A percentile compares a stretch with the other conserved stretches of the same genome.
Conservation (phyloP, 495 filamentous ascomycete genomes). For the Tuber umbilicatum region DNA sequence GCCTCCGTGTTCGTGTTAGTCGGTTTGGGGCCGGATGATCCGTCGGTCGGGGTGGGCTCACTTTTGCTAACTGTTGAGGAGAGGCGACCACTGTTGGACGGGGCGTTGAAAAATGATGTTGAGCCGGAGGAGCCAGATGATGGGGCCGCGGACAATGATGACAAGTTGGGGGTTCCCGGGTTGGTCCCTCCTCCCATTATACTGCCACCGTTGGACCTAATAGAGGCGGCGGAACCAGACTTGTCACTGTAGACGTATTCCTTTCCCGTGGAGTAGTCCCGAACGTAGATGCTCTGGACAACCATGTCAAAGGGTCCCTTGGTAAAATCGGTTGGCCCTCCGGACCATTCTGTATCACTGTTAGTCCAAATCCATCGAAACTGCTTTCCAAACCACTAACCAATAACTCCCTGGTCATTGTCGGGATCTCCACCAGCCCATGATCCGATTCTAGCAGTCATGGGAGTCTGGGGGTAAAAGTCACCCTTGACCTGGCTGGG, state of each 20-base stretch:
- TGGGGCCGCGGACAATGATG: conserved; percentile 45
- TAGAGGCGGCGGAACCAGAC: conserved; percentile 71
- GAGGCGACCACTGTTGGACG: conserved; percentile 39
- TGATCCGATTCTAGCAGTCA: conserved; percentile 75
- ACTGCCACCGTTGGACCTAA: conserved; percentile 66
- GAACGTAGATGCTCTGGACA: conserved; percentile 65
- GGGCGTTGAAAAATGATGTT: conserved; percentile 50
- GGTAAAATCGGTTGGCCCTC: conserved; percentile 71
- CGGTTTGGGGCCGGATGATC: conserved; percentile 34
- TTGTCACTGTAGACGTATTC: conserved; percentile 72
- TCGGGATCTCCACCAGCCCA: conserved; percentile 78
- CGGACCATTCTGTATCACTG: conserved; percentile 61
- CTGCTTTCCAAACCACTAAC: conserved; percentile 44
- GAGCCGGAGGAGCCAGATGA: conserved; percentile 52
- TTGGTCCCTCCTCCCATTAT: conserved; percentile 48
- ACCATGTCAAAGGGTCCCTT: conserved; percentile 79
- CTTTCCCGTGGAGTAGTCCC: conserved; percentile 85
- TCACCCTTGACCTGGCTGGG: conserved; percentile 55
- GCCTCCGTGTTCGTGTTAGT: conserved; percentile 34
- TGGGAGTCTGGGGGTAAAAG: conserved; percentile 86
- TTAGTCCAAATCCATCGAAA: conserved; percentile 16
- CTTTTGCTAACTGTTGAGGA: conserved; percentile 32
- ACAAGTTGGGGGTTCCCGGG: conserved; percentile 40
- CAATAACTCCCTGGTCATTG: conserved; percentile 68
- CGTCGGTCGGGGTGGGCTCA: conserved; percentile 32